phyloP scores from a whole-genome alignment of 805 yeast genomes.

The Diddensiella transvaalensis region DNA sequence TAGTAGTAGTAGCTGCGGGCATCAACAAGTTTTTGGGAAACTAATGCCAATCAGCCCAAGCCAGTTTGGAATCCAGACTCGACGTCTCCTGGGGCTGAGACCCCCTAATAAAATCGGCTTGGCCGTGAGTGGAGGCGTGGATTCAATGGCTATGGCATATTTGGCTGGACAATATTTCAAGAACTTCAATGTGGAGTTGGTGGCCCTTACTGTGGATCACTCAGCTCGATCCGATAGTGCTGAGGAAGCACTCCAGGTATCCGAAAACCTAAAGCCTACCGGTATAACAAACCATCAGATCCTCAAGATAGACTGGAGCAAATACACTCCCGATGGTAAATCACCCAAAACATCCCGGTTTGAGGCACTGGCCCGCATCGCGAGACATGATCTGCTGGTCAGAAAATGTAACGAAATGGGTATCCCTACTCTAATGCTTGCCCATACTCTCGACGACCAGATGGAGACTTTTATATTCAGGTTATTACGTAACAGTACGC shows the following conservation, averaged over 20 bases:
- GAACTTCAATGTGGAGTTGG: conserved; percentile 29
- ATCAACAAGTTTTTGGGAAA: too few relatives aligned
- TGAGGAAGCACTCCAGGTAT: conserved; percentile 46
- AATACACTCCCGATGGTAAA: neutral
- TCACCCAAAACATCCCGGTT: conserved; percentile 29
- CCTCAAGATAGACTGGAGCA: conserved; percentile 28
- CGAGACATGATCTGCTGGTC: conserved; percentile 47
- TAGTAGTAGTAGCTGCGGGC: too few relatives aligned
- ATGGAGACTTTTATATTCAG: conserved; percentile 65
- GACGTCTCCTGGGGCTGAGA: neutral
- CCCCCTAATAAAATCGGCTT: conserved; percentile 38
- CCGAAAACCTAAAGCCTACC: conserved; percentile 22
- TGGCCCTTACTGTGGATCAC: conserved; percentile 68
- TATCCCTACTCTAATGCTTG: conserved; percentile 47
- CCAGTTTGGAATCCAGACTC: neutral
- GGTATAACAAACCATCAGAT: conserved; percentile 35
- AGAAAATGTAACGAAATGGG: conserved; percentile 38
- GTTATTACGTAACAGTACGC: conserved; percentile 41
- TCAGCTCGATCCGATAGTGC: conserved; percentile 46
- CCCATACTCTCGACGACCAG: conserved; percentile 71
- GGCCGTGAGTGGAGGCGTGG: conserved; percentile 80
- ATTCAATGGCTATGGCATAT: conserved; percentile 66
- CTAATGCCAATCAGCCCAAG: neutral
- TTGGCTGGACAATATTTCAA: conserved; percentile 35
- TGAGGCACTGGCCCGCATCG: conserved; percentile 58